Evolutionary conservation across 139 green algal species (phyloP).

Genomic region (Ettlia oleoabundans): DNA sequence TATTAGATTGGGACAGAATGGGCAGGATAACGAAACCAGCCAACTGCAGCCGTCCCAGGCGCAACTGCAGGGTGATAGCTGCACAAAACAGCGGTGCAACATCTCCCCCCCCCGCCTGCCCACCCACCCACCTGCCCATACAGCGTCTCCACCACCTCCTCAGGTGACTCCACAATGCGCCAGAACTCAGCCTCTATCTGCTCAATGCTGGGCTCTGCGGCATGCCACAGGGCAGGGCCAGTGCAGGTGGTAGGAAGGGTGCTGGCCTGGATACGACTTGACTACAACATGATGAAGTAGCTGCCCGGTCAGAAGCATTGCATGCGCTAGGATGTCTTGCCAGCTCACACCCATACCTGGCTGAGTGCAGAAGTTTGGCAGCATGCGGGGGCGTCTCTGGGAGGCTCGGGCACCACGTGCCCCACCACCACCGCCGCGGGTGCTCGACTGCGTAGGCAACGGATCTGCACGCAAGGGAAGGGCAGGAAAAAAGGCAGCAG

Average conservation of each 20-base stretch:
- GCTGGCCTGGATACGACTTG: too few relatives aligned
- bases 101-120: background rate
- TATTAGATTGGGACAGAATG: too few relatives aligned
- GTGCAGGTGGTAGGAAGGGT: background rate
- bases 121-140: conserved; percentile 62
- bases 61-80: background rate
- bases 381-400: conserved; percentile 21
- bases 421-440: background rate
- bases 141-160: conserved; percentile 63
- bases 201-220: conserved; percentile 55
- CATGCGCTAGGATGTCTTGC: too few relatives aligned
- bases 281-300: too few relatives aligned
- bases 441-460: background rate
- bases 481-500: background rate
- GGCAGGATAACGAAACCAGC: too few relatives aligned
- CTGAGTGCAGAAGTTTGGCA: conserved; percentile 1
- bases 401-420: background rate
- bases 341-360: background rate
- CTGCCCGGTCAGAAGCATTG: too few relatives aligned
- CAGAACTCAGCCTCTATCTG: conserved; percentile 86
- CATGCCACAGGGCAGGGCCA: background rate
- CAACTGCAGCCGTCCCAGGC: too few relatives aligned
- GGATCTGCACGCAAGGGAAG: background rate
- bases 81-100: background rate
- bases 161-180: conserved; percentile 74